phyloP scores from a whole-genome alignment of 2,329 filamentous ascomycete species.

The Scedosporium boydii region DNA sequence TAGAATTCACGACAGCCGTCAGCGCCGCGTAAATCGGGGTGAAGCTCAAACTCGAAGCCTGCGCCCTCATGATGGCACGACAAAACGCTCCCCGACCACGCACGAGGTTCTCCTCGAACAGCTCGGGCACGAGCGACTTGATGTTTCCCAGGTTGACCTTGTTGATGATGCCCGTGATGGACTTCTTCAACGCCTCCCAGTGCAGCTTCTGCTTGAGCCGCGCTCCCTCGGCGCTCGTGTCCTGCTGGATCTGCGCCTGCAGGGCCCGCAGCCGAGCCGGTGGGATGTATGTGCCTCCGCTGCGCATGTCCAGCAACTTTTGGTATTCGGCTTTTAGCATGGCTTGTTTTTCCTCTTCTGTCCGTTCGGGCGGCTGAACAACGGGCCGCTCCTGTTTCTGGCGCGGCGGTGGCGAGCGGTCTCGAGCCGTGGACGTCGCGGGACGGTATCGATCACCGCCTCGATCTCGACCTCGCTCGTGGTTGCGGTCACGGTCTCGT shows the following conservation, averaged over 20 bases:
- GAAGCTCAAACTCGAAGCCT: constrained; percentile 90
- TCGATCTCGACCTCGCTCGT: constrained; percentile 28
- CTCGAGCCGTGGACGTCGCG: constrained; percentile 18
- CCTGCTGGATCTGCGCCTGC: constrained; percentile 95
- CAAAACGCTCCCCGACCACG: constrained; percentile 89
- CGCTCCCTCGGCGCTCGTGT: constrained; percentile 93
- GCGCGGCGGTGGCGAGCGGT: constrained; percentile 22
- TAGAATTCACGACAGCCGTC: constrained; percentile 94
- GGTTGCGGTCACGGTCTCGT: constrained; percentile 10
- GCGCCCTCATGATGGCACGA: constrained; percentile 95
- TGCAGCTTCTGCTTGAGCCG: constrained; percentile 59
- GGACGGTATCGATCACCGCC: constrained; percentile 41
- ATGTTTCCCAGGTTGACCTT: constrained; percentile 98
- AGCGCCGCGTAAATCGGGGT: constrained; percentile 95
- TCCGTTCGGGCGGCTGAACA: constrained; percentile 30
- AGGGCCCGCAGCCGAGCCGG: constrained; percentile 82
- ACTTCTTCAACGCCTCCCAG: constrained; percentile 98
- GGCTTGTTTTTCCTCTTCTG: constrained; percentile 78
- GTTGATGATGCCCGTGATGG: constrained; percentile 97
- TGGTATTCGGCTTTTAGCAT: constrained; percentile 88
- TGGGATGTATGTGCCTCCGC: constrained; percentile 92
- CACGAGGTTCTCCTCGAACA: constrained; percentile 90
- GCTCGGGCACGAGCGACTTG: constrained; percentile 91
- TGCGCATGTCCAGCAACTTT: constrained; percentile 84
- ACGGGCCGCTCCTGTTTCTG: not conserved